phyloP scores from a whole-genome alignment of 1,284 basidiomycete species.

The Boletellus sp. region DNA sequence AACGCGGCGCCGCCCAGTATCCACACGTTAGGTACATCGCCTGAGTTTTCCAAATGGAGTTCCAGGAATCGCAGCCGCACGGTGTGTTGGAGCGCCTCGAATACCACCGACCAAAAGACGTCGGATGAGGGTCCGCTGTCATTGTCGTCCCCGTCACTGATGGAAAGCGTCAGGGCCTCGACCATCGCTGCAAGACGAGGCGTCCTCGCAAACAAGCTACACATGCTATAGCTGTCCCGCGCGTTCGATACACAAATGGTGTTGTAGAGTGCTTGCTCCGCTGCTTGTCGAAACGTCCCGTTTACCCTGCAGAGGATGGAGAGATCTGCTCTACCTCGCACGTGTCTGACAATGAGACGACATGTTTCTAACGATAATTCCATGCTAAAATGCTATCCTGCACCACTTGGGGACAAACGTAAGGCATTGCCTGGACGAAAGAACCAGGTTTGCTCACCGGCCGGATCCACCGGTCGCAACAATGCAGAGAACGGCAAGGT shows the following conservation, averaged over 20 bases:
- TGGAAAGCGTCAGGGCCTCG: conserved; percentile 49
- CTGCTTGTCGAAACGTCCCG: conserved; percentile 48
- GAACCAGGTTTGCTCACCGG: conserved; percentile 10
- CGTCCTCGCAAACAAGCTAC: conserved; percentile 43
- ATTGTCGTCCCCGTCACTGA: conserved; percentile 18
- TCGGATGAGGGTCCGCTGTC: neutral
- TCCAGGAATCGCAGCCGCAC: conserved; percentile 48
- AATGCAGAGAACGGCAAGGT: neutral
- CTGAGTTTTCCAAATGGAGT: conserved; percentile 35
- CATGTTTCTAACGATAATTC: conserved; percentile 55
- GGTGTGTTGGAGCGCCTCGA: conserved; percentile 44
- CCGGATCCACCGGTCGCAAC: neutral
- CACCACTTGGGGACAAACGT: conserved; percentile 15
- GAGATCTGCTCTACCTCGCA: conserved; percentile 49
- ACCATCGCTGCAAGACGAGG: conserved; percentile 49
- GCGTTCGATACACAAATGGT: conserved; percentile 46
- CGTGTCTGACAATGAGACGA: conserved; percentile 50
- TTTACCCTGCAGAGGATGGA: conserved; percentile 54
- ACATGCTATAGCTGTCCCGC: conserved; percentile 39
- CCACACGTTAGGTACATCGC: conserved; percentile 48
- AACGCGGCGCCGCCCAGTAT: conserved; percentile 48
- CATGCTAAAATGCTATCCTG: conserved; percentile 37
- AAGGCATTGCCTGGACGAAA: neutral
- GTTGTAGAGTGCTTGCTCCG: conserved; percentile 58
- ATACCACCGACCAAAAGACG: conserved; percentile 48